Evolutionary conservation across 2,329 filamentous ascomycete genomes (phyloP), one percentile per base, ranked within the genome.

Genomic region (Diaporthe australafricana): DNA sequence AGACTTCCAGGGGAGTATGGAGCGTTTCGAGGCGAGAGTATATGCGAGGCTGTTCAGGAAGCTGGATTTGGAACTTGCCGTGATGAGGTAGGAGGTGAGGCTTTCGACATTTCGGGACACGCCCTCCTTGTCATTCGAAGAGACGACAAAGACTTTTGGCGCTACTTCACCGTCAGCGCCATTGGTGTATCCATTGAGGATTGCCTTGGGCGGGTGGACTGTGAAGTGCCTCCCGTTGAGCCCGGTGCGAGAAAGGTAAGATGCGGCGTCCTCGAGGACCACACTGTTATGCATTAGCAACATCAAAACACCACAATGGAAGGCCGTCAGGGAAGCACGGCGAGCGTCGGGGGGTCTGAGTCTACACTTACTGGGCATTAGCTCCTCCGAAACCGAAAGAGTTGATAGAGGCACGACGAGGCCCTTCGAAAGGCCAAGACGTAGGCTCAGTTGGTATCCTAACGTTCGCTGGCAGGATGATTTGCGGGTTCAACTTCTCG

Each of bases 11-110:
- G 75, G 71, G 72, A 79, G 76, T 27, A 74, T 72, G 22, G 75
- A 79, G 53, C 79, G 73, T 25, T 78, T 74, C 4, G 74, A 63
- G 1, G 76, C 74, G 30, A 80, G 73, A 1, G 78, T 80, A 53
- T 76, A 79, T 0, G 77, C 77, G 30, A 81, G 73, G 9, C 72
- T 71, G 2, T 74, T 71, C 25, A 80, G 71, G 47, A 47, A 48
- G 22, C 20, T 35, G 14, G 22, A 3, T 2, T 17, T 42, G 8
- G 47, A 35, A 17, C 32, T 30, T 47, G 55, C 11, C 2, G 27
- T 30, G 72, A 75, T 8, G 65, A 71, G 50, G 30, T 71, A 71
- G 6, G 60, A 55, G 1, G 30, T 35, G 0, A 67, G 42, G 1
- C 57, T 42, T 1, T 68, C 42, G 12, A 42, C 42, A 11, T 56